phyloP scores from a whole-genome alignment of 225 moss, liverwort and hornwort genomes.

The Antitrichia curtipendula region DNA sequence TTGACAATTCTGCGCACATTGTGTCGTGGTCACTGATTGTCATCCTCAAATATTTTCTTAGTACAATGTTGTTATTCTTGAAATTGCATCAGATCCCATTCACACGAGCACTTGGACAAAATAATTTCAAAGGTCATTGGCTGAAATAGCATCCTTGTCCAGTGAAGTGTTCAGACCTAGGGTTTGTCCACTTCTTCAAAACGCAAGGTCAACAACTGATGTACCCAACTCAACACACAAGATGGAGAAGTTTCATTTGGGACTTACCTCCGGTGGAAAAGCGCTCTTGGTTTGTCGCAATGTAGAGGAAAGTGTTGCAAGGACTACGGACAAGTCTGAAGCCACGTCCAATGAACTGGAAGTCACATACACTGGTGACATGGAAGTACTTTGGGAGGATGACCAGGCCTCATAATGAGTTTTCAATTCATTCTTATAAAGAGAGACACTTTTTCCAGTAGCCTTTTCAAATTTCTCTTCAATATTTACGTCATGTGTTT shows the following conservation, averaged over 20 bases:
- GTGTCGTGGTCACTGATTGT: not conserved
- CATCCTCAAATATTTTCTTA: not conserved
- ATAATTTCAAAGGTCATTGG: not conserved
- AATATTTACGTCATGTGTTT: not conserved
- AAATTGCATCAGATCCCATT: not conserved
- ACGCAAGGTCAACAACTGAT: not conserved
- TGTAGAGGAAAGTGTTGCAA: not conserved
- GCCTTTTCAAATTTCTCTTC: not conserved
- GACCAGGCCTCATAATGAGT: not conserved
- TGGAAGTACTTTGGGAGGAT: not conserved
- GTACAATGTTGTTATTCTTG: not conserved
- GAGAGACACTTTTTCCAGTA: not conserved
- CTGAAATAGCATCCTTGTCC: not conserved
- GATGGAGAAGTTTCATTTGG: not conserved
- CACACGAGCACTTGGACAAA: not conserved
- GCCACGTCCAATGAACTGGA: accelerated
- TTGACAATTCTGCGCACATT: not conserved
- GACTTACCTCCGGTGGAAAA: no score
- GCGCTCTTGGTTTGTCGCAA: accelerated
- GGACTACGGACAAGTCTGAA: accelerated
- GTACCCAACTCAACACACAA: not conserved
- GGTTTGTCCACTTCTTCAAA: not conserved
- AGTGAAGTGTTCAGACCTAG: not conserved
- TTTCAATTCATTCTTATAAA: not conserved
- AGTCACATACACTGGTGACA: not conserved